A percentile compares a stretch with the other conserved stretches of the same genome.
These are phyloP conservation scores for Pleurotus tuber-regium DNA, from an alignment of 768 basidiomycete genomes.

Conservation along the genomic window DNA sequence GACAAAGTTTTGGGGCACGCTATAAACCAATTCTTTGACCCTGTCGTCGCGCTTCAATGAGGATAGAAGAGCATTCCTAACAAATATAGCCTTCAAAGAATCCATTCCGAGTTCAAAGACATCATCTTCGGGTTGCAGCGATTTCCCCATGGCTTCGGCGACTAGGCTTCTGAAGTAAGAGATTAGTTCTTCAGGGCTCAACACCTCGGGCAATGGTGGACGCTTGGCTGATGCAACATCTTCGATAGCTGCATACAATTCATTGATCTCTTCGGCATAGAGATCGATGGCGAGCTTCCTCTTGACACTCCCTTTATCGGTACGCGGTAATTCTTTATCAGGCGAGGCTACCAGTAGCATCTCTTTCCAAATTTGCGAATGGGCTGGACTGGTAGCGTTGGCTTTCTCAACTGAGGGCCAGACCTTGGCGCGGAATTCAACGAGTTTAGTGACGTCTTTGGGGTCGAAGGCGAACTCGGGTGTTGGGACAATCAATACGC, in stretches of 20 bases:
- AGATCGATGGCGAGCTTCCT: constrained; percentile 35
- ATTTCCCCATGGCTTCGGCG: not conserved
- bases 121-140: not conserved
- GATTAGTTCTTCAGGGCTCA: not conserved
- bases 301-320: constrained; percentile 27
- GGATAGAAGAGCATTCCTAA: not conserved
- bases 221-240: not conserved
- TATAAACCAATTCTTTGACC: not conserved
- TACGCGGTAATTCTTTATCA: not conserved
- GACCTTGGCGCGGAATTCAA: constrained; percentile 28
- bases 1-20: constrained; percentile 1
- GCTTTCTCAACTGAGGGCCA: constrained; percentile 33
- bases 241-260: not conserved
- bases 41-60: not conserved
- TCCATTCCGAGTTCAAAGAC: constrained; percentile 2
- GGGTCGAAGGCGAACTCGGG: constrained; percentile 25
- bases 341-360: constrained; percentile 43
- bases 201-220: not conserved
- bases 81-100: not conserved
- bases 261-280: not conserved
- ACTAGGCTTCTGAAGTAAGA: not conserved
- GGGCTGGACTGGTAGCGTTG: not conserved
- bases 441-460: constrained; percentile 21
- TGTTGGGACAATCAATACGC: constrained; percentile 29
- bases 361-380: constrained; percentile 23